Conservation (phyloP, 2,329 filamentous ascomycete species). For the Fusarium sp. region DNA sequence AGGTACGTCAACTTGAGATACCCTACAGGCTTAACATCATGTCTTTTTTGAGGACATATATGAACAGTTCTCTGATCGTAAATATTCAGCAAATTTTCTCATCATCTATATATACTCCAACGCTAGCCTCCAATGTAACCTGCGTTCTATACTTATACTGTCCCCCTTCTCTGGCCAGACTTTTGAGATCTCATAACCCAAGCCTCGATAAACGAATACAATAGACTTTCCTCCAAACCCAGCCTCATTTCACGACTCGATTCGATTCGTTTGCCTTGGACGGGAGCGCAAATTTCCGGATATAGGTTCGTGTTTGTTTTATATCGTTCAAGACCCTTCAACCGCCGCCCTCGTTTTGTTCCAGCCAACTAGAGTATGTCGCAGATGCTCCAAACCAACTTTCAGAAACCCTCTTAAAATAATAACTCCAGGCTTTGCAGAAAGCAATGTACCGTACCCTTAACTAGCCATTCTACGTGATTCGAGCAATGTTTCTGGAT, state of each 20-base stretch:
- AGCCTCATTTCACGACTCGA: conserved; percentile 1
- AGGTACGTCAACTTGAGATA: not conserved
- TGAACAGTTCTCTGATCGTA: not conserved
- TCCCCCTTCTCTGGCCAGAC: not conserved
- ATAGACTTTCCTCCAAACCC: not conserved
- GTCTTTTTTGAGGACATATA: not conserved
- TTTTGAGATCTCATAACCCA: conserved; percentile 9
- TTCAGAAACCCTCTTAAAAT: conserved; percentile 30
- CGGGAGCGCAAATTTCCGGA: conserved; percentile 14
- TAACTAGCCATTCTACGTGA: conserved; percentile 41
- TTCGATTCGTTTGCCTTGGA: not conserved
- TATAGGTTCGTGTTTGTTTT: conserved; percentile 31
- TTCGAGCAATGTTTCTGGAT: conserved; percentile 29
- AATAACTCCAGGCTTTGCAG: conserved; percentile 45
- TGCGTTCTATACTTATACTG: conserved; percentile 4
- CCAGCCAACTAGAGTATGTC: conserved; percentile 31
- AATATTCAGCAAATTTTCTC: conserved; percentile 1
- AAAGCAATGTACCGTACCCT: conserved; percentile 44
- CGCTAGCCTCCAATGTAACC: not conserved
- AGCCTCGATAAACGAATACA: not conserved
- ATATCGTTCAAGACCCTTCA: conserved; percentile 28
- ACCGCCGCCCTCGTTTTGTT: conserved; percentile 36
- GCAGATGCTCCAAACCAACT: conserved; percentile 39
- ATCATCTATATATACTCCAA: conserved; percentile 25
- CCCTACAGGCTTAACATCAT: not conserved